Percentiles rank a stretch among this genome's conserved stretches.
Evolutionary conservation across 2,329 filamentous ascomycete species (phyloP).

Genomic region (Blumeriella jaapii): DNA sequence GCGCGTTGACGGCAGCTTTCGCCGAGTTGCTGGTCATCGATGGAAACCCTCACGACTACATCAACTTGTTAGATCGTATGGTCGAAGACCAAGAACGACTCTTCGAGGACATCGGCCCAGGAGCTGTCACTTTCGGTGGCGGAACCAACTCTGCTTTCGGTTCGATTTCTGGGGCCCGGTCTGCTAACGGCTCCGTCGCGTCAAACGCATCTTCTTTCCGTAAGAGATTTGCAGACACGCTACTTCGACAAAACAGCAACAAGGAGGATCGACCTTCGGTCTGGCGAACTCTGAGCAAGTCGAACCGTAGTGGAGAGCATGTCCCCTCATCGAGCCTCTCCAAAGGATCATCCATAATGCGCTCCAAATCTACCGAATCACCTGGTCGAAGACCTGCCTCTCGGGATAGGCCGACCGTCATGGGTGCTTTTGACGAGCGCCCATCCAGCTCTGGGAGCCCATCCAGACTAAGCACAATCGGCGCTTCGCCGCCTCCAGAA

Average conservation of each 20-base stretch:
- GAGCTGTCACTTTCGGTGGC: conserved; percentile 16
- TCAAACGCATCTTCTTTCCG: conserved; percentile 82
- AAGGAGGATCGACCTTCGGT: conserved; percentile 61
- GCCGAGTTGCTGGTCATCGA: conserved; percentile 74
- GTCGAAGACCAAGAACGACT: conserved; percentile 83
- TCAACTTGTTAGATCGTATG: conserved; percentile 77
- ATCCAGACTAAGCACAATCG: conserved; percentile 24
- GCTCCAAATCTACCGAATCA: conserved; percentile 69
- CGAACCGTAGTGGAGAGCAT: conserved; percentile 50
- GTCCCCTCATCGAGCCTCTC: conserved; percentile 45
- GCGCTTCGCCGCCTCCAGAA: conserved; percentile 29
- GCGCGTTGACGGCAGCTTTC: conserved; percentile 78
- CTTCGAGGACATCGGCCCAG: conserved; percentile 53
- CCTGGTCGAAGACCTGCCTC: conserved; percentile 44
- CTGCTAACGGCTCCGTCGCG: conserved; percentile 55
- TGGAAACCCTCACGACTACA: conserved; percentile 68
- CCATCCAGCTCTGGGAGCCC: conserved; percentile 41
- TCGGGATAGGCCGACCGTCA: conserved; percentile 47
- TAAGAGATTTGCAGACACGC: conserved; percentile 67
- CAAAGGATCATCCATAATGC: conserved; percentile 51
- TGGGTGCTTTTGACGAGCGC: conserved; percentile 52
- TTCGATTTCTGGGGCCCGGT: conserved; percentile 21
- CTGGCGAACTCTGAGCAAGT: conserved; percentile 81
- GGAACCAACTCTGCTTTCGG: conserved; percentile 16
- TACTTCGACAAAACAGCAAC: conserved; percentile 72